Evolutionary conservation across 2,329 filamentous ascomycete genomes (phyloP).

Genomic region (Aspergillus ochraceus): DNA sequence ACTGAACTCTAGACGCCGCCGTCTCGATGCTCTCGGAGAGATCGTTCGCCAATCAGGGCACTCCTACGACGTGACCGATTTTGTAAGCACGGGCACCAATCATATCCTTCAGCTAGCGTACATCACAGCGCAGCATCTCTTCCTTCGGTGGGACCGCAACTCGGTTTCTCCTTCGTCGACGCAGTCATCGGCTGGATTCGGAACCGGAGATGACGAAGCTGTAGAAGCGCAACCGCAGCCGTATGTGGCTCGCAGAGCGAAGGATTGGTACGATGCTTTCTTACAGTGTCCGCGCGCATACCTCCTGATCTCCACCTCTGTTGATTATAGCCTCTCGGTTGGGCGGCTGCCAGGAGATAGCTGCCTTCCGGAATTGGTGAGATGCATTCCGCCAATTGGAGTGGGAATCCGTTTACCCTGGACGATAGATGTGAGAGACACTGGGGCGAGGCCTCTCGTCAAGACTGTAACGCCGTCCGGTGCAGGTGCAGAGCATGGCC

Average conservation of each 20-base stretch:
- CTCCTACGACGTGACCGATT: conserved; percentile 29
- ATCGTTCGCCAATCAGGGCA: conserved; percentile 24
- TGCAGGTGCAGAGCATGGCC: background rate
- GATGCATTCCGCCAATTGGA: conserved; percentile 19
- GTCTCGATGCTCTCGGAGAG: conserved; percentile 20
- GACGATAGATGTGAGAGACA: conserved; percentile 8
- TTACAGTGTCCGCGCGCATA: conserved; percentile 26
- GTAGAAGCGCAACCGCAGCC: background rate
- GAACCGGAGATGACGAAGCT: background rate
- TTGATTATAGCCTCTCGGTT: conserved; percentile 25
- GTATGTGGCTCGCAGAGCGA: conserved; percentile 7
- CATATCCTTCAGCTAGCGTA: conserved; percentile 28
- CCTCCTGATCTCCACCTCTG: conserved; percentile 26
- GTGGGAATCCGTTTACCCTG: conserved; percentile 21
- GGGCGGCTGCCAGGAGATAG: conserved; percentile 22
- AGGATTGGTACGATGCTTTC: conserved; percentile 27
- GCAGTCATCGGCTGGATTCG: background rate
- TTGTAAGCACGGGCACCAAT: conserved; percentile 25
- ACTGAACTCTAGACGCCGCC: conserved; percentile 16
- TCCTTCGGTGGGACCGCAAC: conserved; percentile 15
- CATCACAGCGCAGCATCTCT: conserved; percentile 23
- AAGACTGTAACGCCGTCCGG: background rate
- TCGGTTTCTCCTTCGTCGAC: background rate
- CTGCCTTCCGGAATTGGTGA: conserved; percentile 22
- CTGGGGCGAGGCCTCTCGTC: background rate